Conservation (phyloP, 129 eudicot genomes). For the Lactuca sativa region DNA sequence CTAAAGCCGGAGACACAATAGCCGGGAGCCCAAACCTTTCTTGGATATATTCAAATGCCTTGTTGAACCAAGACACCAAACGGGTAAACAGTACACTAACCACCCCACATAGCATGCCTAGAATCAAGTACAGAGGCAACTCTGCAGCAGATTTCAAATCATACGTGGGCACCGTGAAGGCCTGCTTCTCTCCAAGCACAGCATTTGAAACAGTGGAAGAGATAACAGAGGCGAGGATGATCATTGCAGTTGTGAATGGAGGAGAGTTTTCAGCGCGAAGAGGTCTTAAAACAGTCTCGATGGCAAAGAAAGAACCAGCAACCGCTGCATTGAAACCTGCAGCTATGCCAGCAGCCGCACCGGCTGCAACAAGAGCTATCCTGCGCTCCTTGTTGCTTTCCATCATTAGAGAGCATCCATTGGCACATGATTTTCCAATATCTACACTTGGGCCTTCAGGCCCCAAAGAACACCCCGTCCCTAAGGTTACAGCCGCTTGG, state of each 20-base stretch:
- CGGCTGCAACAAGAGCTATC: constrained; percentile 99
- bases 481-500: constrained; percentile 94
- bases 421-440: constrained; percentile 98
- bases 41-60: constrained; percentile 65
- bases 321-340: constrained; percentile 99
- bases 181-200: constrained; percentile 89
- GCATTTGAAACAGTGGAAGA: constrained; percentile 97
- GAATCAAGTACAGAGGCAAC: constrained; percentile 82
- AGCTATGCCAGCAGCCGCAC: constrained; percentile 99
- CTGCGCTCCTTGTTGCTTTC: constrained; percentile 88
- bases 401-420: constrained; percentile 84
- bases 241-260: constrained; percentile 99
- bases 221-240: constrained; percentile 91
- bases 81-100: constrained; percentile 89
- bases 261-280: constrained; percentile 98
- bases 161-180: constrained; percentile 97
- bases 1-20: constrained; percentile 92
- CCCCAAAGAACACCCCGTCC: constrained; percentile 98
- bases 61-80: constrained; percentile 72
- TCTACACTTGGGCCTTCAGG: constrained; percentile 99
- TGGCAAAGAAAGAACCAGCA: constrained; percentile 99
- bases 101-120: constrained; percentile 98
- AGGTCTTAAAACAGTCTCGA: constrained; percentile 95
- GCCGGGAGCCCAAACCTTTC: constrained; percentile 76
- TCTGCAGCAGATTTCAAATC: constrained; percentile 99